These are phyloP conservation scores for Daldinia vernicosa DNA, from an alignment of 495 filamentous ascomycete genomes.

Conservation along the genomic window DNA sequence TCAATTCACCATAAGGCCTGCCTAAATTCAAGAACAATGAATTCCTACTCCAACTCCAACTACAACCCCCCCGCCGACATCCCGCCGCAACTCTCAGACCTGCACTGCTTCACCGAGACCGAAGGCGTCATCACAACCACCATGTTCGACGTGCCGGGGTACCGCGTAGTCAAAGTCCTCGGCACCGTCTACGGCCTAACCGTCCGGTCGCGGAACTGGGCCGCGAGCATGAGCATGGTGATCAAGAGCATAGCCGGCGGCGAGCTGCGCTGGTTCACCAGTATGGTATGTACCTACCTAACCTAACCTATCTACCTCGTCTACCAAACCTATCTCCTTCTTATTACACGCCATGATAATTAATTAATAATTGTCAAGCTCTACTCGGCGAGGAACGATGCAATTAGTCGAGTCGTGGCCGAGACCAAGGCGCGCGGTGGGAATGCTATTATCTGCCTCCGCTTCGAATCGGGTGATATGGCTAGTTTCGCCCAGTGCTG, in stretches of 20 bases:
- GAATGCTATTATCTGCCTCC: slow-evolving; percentile 66
- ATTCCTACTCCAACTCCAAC: slow-evolving; percentile 9
- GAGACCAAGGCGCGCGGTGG: slow-evolving; percentile 66
- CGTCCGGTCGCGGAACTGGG: slow-evolving; percentile 64
- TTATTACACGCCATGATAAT: no score
- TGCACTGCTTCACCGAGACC: slow-evolving; percentile 68
- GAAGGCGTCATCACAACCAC: slow-evolving; percentile 66
- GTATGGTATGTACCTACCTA: slow-evolving; percentile 45
- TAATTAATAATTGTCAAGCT: slow-evolving; percentile 38
- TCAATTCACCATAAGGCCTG: background rate
- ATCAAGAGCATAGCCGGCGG: slow-evolving; percentile 63
- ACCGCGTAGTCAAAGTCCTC: slow-evolving; percentile 64
- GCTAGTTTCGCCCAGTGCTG: slow-evolving; percentile 64
- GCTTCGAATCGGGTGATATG: slow-evolving; percentile 63
- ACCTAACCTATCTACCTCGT: no score
- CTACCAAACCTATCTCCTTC: no score
- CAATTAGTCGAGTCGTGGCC: slow-evolving; percentile 62
- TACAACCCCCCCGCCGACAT: slow-evolving; percentile 38
- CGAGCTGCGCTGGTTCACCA: slow-evolving; percentile 66
- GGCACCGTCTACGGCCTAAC: slow-evolving; percentile 68
- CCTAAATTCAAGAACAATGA: slow-evolving; percentile 3
- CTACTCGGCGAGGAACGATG: slow-evolving; percentile 64
- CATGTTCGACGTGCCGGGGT: slow-evolving; percentile 62
- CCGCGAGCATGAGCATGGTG: slow-evolving; percentile 53
- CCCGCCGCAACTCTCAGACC: slow-evolving; percentile 50